Evolutionary conservation across 495 filamentous ascomycete species (phyloP).

Genomic region (Podospora pseudopauciseta): DNA sequence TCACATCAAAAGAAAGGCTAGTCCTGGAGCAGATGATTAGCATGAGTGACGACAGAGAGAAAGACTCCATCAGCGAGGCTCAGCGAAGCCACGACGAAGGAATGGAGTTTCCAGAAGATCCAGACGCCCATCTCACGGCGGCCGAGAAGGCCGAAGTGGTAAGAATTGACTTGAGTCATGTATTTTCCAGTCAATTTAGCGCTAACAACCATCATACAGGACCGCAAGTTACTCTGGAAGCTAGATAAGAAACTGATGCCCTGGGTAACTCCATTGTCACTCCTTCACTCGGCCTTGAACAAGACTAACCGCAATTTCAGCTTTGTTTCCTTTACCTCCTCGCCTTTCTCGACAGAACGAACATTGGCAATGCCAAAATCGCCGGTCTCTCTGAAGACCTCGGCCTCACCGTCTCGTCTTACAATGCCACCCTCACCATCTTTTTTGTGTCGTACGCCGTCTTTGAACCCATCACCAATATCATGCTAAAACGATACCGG

Average conservation of each 20-base stretch:
- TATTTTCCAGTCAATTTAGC: not conserved
- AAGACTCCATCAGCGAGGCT: conserved; percentile 28
- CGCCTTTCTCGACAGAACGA: conserved; percentile 78
- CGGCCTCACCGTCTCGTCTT: conserved; percentile 52
- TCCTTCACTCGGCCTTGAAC: too few relatives aligned
- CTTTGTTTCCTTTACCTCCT: conserved; percentile 81
- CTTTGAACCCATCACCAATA: conserved; percentile 83
- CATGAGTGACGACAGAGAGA: conserved; percentile 30
- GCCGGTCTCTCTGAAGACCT: conserved; percentile 65
- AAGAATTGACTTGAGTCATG: conserved; percentile 23
- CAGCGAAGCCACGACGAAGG: conserved; percentile 29
- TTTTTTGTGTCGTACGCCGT: conserved; percentile 92
- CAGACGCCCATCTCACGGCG: conserved; percentile 63
- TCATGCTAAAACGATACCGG: conserved; percentile 72
- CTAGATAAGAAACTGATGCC: conserved; percentile 70
- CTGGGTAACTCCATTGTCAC: conserved; percentile 48
- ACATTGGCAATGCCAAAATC: conserved; percentile 87
- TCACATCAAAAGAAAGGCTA: conserved; percentile 13
- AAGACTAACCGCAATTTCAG: conserved; percentile 26
- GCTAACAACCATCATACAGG: conserved; percentile 39
- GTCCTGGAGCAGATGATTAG: conserved; percentile 22
- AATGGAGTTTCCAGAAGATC: conserved; percentile 44
- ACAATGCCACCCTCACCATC: conserved; percentile 74
- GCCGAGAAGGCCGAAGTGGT: conserved; percentile 68
- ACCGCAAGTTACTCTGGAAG: conserved; percentile 64